Evolutionary conservation across 2,329 filamentous ascomycete genomes (phyloP).

Genomic region (Microcera coccophila): DNA sequence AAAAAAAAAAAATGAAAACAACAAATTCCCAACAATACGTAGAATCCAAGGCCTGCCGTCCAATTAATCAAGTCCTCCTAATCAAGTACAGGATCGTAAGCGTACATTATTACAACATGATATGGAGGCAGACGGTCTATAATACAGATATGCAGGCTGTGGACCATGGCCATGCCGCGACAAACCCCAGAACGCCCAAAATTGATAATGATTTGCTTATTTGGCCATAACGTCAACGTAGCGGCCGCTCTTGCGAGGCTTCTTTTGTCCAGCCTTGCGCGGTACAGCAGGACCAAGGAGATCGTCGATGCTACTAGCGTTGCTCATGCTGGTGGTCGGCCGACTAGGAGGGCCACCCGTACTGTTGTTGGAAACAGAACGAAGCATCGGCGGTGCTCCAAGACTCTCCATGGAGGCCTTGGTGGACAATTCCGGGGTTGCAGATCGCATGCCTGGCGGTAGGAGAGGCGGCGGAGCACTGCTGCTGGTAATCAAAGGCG

Average conservation of each 20-base stretch:
- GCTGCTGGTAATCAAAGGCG: conserved; percentile 26
- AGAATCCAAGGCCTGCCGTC: background rate
- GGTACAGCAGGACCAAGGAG: conserved; percentile 71
- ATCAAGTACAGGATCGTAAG: background rate
- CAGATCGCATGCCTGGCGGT: conserved; percentile 26
- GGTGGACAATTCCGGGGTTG: conserved; percentile 32
- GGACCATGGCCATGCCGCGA: background rate
- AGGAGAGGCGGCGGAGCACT: conserved; percentile 32
- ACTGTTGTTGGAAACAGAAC: conserved; percentile 47
- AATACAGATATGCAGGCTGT: background rate
- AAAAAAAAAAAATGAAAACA: conserved; percentile 49
- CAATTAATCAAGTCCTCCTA: background rate
- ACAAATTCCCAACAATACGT: conserved; percentile 11
- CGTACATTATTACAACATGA: conserved; percentile 1
- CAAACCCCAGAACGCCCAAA: conserved; percentile 16
- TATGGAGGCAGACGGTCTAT: conserved; percentile 1
- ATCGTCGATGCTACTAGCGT: conserved; percentile 93
- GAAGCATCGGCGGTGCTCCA: conserved; percentile 41
- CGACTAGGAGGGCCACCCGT: conserved; percentile 58
- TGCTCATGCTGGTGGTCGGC: conserved; percentile 78
- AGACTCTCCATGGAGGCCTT: conserved; percentile 35
- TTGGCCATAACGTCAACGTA: conserved; percentile 97
- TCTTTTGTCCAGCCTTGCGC: conserved; percentile 62
- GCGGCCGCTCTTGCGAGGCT: conserved; percentile 74
- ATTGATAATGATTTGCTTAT: conserved; percentile 27